Conservation (phyloP, 345 rosid species). For the Raphanus sativus region DNA sequence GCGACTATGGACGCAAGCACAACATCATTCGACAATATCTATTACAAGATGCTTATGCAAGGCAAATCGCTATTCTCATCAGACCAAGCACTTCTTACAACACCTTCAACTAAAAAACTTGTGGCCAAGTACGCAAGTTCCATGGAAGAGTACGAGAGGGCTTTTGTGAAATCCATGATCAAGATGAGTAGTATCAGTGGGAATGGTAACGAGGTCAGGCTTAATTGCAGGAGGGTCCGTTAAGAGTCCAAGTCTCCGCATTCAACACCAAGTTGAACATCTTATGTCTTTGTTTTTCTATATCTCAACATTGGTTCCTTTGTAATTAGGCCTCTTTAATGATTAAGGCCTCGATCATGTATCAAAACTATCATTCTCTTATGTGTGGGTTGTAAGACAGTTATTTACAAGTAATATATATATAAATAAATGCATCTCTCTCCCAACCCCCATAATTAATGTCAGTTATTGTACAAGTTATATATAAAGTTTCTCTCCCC, state of each 20-base stretch:
- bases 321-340: neutral
- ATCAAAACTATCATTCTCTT: neutral
- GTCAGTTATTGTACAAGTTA: too few relatives aligned
- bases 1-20: neutral
- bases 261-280: neutral
- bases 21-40: neutral
- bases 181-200: conserved; percentile 48
- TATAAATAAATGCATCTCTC: neutral
- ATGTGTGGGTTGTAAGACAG: neutral
- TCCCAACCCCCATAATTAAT: too few relatives aligned
- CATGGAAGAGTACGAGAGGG: conserved; percentile 47
- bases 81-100: neutral
- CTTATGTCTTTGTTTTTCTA: neutral
- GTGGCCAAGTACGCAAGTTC: conserved; percentile 59
- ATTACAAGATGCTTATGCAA: neutral
- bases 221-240: conserved; percentile 55
- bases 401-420: neutral
- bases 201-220: conserved; percentile 73
- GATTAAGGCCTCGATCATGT: neutral
- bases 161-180: conserved; percentile 50
- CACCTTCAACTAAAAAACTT: conserved; percentile 44
- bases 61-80: conserved; percentile 50
- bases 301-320: neutral
- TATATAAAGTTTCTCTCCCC: too few relatives aligned
- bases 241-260: conserved; percentile 8